A percentile compares a stretch with the other conserved stretches of the same genome.
Conservation (phyloP, 2,329 filamentous ascomycete genomes). For the Fusarium armeniacum region DNA sequence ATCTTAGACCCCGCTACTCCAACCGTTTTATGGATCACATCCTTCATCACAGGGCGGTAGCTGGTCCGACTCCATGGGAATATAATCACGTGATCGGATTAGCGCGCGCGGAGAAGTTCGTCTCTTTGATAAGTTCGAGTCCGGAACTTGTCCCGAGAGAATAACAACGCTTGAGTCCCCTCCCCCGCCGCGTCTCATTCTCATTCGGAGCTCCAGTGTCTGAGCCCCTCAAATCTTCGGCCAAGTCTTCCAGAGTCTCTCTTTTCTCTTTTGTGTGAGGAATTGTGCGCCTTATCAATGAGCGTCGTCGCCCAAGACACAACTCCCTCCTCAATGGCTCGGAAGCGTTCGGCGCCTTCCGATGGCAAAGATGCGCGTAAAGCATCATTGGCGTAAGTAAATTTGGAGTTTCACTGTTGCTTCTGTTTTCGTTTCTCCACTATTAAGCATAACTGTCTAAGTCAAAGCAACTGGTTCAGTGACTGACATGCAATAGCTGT, state of each 20-base stretch:
- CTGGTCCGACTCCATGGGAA: constrained; percentile 21
- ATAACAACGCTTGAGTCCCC: constrained; percentile 39
- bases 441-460: background rate
- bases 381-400: constrained; percentile 47
- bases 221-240: constrained; percentile 23
- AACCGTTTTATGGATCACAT: constrained; percentile 5
- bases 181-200: background rate
- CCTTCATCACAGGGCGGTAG: constrained; percentile 12
- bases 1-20: background rate
- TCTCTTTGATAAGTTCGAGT: constrained; percentile 6
- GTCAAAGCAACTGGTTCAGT: background rate
- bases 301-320: constrained; percentile 28
- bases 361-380: constrained; percentile 46
- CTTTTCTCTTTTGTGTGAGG: background rate
- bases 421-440: constrained; percentile 33
- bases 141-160: constrained; percentile 39
- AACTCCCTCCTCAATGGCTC: constrained; percentile 42
- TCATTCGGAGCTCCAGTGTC: constrained; percentile 25
- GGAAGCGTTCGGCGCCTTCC: constrained; percentile 42
- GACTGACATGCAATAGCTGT: constrained; percentile 32
- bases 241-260: constrained; percentile 28
- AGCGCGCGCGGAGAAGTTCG: constrained; percentile 9
- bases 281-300: constrained; percentile 20
- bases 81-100: constrained; percentile 33
- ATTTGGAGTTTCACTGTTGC: background rate